A percentile compares a stretch with the other conserved stretches of the same genome.
These are phyloP conservation scores for Talaromyces sp. DNA, from an alignment of 2,329 filamentous ascomycete genomes.

Conservation along the genomic window DNA sequence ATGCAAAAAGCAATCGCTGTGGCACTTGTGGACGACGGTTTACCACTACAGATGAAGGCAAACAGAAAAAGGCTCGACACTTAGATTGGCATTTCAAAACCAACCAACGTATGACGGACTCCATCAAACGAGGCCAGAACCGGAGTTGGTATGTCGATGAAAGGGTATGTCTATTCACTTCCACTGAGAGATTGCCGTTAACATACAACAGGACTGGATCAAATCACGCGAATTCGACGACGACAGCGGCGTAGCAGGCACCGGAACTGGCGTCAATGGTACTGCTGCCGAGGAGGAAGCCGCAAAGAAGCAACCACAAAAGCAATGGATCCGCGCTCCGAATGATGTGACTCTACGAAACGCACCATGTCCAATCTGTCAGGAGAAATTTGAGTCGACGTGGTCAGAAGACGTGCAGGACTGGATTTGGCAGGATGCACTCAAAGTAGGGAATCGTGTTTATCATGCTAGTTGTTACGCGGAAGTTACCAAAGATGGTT, in stretches of 20 bases:
- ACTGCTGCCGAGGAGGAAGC: slow-evolving; percentile 39
- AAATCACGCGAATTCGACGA: slow-evolving; percentile 78
- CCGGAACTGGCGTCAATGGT: slow-evolving; percentile 33
- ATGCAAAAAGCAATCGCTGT: slow-evolving; percentile 79
- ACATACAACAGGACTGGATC: slow-evolving; percentile 71
- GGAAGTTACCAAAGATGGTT: slow-evolving; percentile 69
- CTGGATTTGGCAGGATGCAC: slow-evolving; percentile 93
- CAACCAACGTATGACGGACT: slow-evolving; percentile 82
- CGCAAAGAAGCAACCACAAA: slow-evolving; percentile 56
- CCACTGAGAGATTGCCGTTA: not conserved
- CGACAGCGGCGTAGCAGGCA: slow-evolving; percentile 46
- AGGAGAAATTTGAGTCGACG: slow-evolving; percentile 87
- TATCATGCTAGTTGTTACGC: slow-evolving; percentile 88
- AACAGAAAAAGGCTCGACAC: slow-evolving; percentile 81
- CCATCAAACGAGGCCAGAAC: slow-evolving; percentile 80
- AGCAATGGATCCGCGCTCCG: slow-evolving; percentile 77
- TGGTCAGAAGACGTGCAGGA: slow-evolving; percentile 93
- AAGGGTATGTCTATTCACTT: slow-evolving; percentile 54
- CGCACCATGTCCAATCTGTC: slow-evolving; percentile 85
- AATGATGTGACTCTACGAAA: slow-evolving; percentile 72
- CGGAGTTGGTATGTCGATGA: slow-evolving; percentile 95
- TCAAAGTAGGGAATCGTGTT: slow-evolving; percentile 71
- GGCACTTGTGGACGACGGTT: slow-evolving; percentile 90
- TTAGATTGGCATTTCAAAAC: slow-evolving; percentile 98
- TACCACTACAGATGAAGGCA: slow-evolving; percentile 69